phyloP scores from a whole-genome alignment of 257 asterid species.

The Fraxinus pennsylvanica region DNA sequence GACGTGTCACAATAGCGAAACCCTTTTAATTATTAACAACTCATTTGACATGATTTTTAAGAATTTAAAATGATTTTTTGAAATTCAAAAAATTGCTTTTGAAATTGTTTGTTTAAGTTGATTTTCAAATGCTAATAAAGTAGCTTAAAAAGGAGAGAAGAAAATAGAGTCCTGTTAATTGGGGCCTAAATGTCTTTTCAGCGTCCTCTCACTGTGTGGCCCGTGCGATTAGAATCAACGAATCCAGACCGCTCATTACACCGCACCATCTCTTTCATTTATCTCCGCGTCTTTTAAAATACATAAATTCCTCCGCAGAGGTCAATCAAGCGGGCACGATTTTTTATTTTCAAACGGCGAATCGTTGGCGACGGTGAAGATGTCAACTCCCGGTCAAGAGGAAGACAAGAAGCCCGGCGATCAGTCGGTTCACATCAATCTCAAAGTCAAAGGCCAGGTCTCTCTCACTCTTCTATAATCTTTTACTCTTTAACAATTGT shows the following conservation, averaged over 20 bases:
- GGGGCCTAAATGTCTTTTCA: too few relatives aligned
- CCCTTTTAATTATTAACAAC: too few relatives aligned
- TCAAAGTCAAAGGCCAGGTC: conserved; percentile 59
- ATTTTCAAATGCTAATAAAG: too few relatives aligned
- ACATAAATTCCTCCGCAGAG: not conserved
- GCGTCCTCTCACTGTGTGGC: not conserved
- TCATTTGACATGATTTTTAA: too few relatives aligned
- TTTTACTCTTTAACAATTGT: not conserved
- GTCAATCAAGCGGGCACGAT: not conserved
- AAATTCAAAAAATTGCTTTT: too few relatives aligned
- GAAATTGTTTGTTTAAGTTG: too few relatives aligned
- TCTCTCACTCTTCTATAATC: not conserved
- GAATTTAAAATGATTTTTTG: too few relatives aligned
- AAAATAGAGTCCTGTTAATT: too few relatives aligned
- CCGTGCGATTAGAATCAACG: not conserved
- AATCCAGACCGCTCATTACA: not conserved
- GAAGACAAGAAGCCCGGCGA: conserved; percentile 44
- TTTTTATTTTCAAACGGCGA: not conserved
- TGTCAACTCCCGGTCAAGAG: conserved; percentile 32
- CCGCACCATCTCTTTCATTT: not conserved
- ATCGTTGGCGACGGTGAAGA: not conserved
- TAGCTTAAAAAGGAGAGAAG: too few relatives aligned
- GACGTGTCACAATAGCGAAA: too few relatives aligned
- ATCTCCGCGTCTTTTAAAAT: not conserved
- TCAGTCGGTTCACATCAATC: conserved; percentile 34